These are phyloP conservation scores for Somion occarium DNA, from an alignment of 1,284 basidiomycete species.

Conservation along the genomic window DNA sequence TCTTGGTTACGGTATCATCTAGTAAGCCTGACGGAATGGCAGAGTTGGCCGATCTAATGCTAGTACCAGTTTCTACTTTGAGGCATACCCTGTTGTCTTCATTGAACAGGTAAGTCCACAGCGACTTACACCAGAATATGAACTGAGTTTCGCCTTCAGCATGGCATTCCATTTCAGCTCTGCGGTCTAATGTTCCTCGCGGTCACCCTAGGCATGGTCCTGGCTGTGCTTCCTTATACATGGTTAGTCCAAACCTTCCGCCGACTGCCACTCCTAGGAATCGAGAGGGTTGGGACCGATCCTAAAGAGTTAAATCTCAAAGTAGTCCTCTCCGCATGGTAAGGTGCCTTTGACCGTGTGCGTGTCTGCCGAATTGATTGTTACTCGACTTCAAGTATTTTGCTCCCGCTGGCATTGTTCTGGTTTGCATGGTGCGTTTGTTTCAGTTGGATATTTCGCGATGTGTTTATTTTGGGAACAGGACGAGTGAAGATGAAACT, in stretches of 20 bases:
- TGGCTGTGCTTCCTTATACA: conserved; percentile 5
- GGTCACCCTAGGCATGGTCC: not conserved
- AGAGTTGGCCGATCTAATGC: not conserved
- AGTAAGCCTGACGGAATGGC: conserved; percentile 15
- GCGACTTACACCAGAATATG: too few species aligned
- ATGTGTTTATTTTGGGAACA: conserved; percentile 8
- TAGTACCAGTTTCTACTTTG: conserved; percentile 22
- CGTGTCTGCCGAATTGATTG: too few species aligned
- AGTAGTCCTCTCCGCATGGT: conserved; percentile 16
- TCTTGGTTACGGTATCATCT: conserved; percentile 25
- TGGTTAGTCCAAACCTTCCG: conserved; percentile 9
- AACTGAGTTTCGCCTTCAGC: conserved; percentile 6
- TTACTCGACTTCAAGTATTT: conserved; percentile 9
- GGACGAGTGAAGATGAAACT: conserved; percentile 22
- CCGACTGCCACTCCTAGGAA: conserved; percentile 15
- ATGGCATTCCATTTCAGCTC: conserved; percentile 18
- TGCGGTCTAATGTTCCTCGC: too few species aligned
- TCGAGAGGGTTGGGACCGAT: conserved; percentile 13
- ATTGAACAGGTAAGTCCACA: conserved; percentile 15
- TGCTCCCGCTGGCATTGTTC: conserved; percentile 23
- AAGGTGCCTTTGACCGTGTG: not conserved
- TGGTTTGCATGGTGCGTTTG: conserved; percentile 27
- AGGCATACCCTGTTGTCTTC: conserved; percentile 26
- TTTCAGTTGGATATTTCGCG: not conserved
- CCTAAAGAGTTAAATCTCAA: conserved; percentile 13